Evolutionary conservation across 2,329 filamentous ascomycete species (phyloP).

Genomic region (Colletotrichum orbiculare): DNA sequence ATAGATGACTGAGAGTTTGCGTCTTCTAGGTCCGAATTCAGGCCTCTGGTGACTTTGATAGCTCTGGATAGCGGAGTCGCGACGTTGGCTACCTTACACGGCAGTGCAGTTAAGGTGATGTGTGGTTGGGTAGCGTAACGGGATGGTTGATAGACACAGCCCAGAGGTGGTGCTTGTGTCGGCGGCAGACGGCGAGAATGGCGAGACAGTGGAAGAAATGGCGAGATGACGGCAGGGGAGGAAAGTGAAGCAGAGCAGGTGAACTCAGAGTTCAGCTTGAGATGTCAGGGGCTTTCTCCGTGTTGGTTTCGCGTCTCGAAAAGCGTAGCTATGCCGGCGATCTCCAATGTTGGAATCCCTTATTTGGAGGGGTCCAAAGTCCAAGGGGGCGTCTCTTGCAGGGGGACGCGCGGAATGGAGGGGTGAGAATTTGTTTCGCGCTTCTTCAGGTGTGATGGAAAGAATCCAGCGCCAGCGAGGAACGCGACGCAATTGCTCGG

Average conservation of each 20-base stretch:
- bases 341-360: slow-evolving; percentile 35
- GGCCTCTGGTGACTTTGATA: too few species aligned
- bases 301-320: slow-evolving; percentile 37
- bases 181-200: slow-evolving; percentile 9
- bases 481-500: slow-evolving; percentile 29
- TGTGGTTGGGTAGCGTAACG: not conserved
- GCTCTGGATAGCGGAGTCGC: too few species aligned
- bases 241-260: not conserved
- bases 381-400: slow-evolving; percentile 28
- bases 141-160: slow-evolving; percentile 22
- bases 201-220: slow-evolving; percentile 5
- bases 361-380: slow-evolving; percentile 35
- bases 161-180: slow-evolving; percentile 20
- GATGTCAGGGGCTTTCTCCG: slow-evolving; percentile 34
- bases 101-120: too few species aligned
- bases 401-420: slow-evolving; percentile 31
- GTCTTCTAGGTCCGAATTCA: slow-evolving; percentile 1
- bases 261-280: slow-evolving; percentile 27
- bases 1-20: not conserved
- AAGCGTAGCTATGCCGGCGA: slow-evolving; percentile 28
- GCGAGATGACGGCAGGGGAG: slow-evolving; percentile 14
- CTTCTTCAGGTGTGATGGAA: slow-evolving; percentile 35
- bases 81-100: too few species aligned
- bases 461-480: slow-evolving; percentile 17
- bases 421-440: slow-evolving; percentile 34